Base-by-base conservation (phyloP, 352 stramenopile genomes). In the Globisporangium abappressorium region DNA sequence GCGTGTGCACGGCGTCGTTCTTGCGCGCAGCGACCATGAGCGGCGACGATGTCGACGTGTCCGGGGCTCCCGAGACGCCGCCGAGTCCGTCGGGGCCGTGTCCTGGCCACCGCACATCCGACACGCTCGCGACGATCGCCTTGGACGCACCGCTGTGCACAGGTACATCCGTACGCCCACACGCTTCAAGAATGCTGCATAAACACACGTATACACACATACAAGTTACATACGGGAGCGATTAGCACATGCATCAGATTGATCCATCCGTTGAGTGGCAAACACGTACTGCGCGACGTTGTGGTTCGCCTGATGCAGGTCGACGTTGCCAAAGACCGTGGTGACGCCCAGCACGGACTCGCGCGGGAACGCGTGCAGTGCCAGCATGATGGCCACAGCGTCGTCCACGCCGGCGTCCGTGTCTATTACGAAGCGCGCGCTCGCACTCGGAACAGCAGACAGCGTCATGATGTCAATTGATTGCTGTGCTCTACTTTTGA, bases 311-410 rank as follows among this genome's bases (percentile, higher is more conserved):
- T 94, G 87, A 58, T 85, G 81, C 54, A 95, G 57, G 62, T 91
- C 78, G 43, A 95, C 87, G 68, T 95, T 95, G 56, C 87, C 87
- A 43, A 93, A 94, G 65, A 95, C 82, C 20, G 87, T 93, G 47
- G 85, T 94, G 71, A 94, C 75, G 38, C 74, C 84, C 57, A 90
- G 76, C 3, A 94, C 75, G 14, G 80, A 70, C 18, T 85, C 79
- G 26, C 61, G 62, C 30, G 84, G 80, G 54, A 94, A 78, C 22
- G 78, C 72, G 63, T 92, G 81, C 46, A 94, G 79, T 33, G 80
- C 81, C 75, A 93, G 80, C 58, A 95, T 70, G 67, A 95, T 77
- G 54, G 87, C 85, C 9, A 92, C 60, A 2, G 84, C 86, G 65
- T 95, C 87, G 71, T 95, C 87, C 57, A 93, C 83, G 47, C 87